Conservation (phyloP, 805 yeast species). For the Lachancea nothofagi region DNA sequence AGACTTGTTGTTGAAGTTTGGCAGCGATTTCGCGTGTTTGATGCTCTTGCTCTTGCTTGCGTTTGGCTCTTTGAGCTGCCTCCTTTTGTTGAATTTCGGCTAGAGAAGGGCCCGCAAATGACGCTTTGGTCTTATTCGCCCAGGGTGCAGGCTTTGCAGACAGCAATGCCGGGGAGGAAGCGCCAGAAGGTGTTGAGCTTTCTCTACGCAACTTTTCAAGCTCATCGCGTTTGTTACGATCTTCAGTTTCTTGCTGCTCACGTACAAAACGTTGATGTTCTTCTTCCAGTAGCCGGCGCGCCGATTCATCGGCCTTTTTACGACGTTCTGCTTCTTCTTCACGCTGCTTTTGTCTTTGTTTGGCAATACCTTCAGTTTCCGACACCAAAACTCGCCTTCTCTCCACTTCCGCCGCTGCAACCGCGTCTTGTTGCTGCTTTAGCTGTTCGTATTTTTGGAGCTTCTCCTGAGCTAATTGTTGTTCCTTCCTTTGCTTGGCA, state of each 20-base stretch:
- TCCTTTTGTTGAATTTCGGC: slow-evolving; percentile 20
- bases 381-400: no score
- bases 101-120: slow-evolving; percentile 20
- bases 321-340: slow-evolving; percentile 2
- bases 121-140: slow-evolving; percentile 21
- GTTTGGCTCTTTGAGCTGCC: slow-evolving; percentile 17
- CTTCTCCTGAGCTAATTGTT: slow-evolving; percentile 5
- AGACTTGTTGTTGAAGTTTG: slow-evolving; percentile 19
- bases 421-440: not conserved
- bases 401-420: slow-evolving; percentile 5
- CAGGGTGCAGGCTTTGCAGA: slow-evolving; percentile 25
- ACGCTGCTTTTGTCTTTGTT: slow-evolving; percentile 10
- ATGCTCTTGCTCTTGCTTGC: slow-evolving; percentile 16
- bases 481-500: slow-evolving; percentile 2
- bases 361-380: slow-evolving; percentile 25
- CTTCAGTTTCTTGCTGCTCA: slow-evolving; percentile 12
- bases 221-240: slow-evolving; percentile 2
- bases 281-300: not conserved
- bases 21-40: slow-evolving; percentile 16
- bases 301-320: not conserved
- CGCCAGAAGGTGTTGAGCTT: not conserved
- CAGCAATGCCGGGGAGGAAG: slow-evolving; percentile 3
- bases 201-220: not conserved
- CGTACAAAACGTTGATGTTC: not conserved
- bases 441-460: not conserved